phyloP scores from a whole-genome alignment of 2,329 filamentous ascomycete genomes.

The Penicillium sp. region DNA sequence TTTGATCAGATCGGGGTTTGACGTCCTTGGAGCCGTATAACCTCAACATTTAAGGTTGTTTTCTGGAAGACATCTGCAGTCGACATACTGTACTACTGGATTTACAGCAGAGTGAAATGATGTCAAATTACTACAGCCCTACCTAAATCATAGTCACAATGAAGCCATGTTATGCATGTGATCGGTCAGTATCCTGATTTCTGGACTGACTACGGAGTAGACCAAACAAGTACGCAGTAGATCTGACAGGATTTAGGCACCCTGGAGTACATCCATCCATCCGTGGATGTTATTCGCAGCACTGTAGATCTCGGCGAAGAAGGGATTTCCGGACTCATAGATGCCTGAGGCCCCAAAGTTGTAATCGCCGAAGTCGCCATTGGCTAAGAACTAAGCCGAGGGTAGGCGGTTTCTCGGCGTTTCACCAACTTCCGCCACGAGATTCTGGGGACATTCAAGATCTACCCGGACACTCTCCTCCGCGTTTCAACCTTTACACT shows the following conservation, averaged over 20 bases:
- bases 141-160: background rate
- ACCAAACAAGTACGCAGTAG: too few relatives aligned
- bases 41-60: constrained; percentile 5
- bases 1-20: background rate
- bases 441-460: constrained; percentile 6
- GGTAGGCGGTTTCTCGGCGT: constrained; percentile 27
- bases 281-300: too few relatives aligned
- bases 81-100: background rate
- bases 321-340: background rate
- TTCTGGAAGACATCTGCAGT: constrained; percentile 3
- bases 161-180: constrained; percentile 9
- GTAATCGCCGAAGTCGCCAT: constrained; percentile 27
- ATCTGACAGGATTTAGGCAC: background rate
- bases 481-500: constrained; percentile 11
- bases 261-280: too few relatives aligned
- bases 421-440: constrained; percentile 15
- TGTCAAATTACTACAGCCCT: constrained; percentile 1
- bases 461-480: constrained; percentile 8
- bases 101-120: background rate
- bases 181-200: background rate
- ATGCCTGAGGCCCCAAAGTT: constrained; percentile 18
- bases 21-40: background rate
- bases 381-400: constrained; percentile 24
- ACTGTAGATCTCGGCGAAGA: background rate
- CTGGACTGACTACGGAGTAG: too few relatives aligned